Evolutionary conservation across 2,329 filamentous ascomycete genomes (phyloP).

Genomic region (Scopulariopsis brevicaulis): DNA sequence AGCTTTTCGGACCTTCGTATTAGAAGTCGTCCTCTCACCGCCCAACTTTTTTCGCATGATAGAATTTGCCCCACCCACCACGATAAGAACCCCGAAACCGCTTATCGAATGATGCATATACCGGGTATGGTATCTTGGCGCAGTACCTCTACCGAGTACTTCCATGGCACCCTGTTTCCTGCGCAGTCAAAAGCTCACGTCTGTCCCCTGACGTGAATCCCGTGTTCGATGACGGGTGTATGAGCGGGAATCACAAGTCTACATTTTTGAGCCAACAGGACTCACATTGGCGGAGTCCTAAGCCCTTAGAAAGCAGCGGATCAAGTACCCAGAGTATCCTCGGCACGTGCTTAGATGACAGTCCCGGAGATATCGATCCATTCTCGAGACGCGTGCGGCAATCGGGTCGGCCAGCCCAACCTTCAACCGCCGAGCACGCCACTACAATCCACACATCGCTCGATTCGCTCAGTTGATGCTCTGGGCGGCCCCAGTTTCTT

Average conservation of each 20-base stretch:
- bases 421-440: background rate
- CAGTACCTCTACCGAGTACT: background rate
- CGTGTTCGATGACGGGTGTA: background rate
- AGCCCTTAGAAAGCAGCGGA: background rate
- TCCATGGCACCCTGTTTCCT: background rate
- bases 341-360: background rate
- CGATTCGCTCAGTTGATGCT: background rate
- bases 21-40: background rate
- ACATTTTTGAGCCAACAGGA: background rate
- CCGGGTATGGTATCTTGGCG: background rate
- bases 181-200: background rate
- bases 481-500: background rate
- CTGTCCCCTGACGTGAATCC: background rate
- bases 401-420: background rate
- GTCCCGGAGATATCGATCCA: background rate
- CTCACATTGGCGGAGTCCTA: background rate
- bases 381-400: background rate
- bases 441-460: background rate
- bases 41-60: background rate
- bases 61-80: background rate
- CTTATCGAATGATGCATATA: background rate
- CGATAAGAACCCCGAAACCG: background rate
- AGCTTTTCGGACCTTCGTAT: background rate
- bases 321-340: background rate
- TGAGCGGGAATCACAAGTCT: background rate